These are phyloP conservation scores for Penicillium capsulatum DNA, from an alignment of 2,329 filamentous ascomycete genomes.

Conservation along the genomic window DNA sequence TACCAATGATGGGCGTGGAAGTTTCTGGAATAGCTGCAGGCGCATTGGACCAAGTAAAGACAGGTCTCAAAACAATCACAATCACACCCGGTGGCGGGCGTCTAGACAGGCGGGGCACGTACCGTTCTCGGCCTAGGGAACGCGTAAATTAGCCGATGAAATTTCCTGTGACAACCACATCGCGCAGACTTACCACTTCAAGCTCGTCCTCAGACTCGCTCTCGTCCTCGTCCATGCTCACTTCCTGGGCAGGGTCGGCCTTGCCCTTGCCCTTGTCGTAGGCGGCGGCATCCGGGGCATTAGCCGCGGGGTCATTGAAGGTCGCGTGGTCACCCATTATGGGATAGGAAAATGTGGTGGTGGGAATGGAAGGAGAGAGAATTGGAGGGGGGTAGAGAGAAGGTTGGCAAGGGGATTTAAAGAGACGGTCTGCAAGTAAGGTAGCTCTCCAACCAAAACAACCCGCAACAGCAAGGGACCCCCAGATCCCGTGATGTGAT, in stretches of 20 bases:
- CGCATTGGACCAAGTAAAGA: background rate
- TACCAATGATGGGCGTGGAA: too few relatives aligned
- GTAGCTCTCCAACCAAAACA: conserved; percentile 24
- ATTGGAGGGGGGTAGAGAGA: conserved; percentile 15
- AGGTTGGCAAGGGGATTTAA: conserved; percentile 6
- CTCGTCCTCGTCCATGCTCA: conserved; percentile 66
- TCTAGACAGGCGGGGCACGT: conserved; percentile 5
- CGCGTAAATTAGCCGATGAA: conserved; percentile 4
- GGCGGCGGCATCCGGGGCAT: conserved; percentile 36
- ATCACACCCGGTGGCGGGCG: background rate
- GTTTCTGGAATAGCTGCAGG: too few relatives aligned
- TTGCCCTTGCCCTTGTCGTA: conserved; percentile 84
- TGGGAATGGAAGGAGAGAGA: conserved; percentile 13
- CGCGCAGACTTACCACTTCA: conserved; percentile 33
- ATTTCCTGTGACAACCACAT: background rate
- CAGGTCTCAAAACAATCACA: background rate
- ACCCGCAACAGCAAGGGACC: conserved; percentile 20
- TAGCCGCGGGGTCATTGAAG: conserved; percentile 38
- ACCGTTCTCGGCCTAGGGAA: conserved; percentile 24
- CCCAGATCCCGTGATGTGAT: conserved; percentile 17
- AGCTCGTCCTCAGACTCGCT: conserved; percentile 58
- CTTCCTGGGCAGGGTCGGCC: conserved; percentile 55
- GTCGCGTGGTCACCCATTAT: conserved; percentile 37
- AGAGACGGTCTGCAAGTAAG: conserved; percentile 26
- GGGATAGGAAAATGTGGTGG: conserved; percentile 12